phyloP scores from a whole-genome alignment of 2,329 filamentous ascomycete genomes.

The Aspergillus niger region DNA sequence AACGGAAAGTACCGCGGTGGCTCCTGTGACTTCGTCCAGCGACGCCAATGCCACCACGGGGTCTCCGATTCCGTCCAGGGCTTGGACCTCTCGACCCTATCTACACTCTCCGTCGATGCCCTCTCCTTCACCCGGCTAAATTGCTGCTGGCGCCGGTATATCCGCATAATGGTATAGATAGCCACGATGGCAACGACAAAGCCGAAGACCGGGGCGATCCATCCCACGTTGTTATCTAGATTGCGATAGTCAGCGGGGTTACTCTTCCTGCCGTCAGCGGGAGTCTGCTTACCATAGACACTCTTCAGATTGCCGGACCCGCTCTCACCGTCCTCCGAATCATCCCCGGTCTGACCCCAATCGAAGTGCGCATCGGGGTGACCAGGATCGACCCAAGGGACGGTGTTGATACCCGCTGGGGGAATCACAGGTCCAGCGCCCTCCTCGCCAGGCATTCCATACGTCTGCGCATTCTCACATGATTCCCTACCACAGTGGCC shows the following conservation, averaged over 20 bases:
- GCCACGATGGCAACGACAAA: slow-evolving; percentile 13
- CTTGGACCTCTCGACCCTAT: slow-evolving; percentile 24
- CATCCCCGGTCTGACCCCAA: slow-evolving; percentile 15
- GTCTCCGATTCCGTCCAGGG: slow-evolving; percentile 9
- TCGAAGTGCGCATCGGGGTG: slow-evolving; percentile 25
- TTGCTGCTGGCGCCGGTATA: slow-evolving; percentile 15
- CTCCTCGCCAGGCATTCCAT: slow-evolving; percentile 33
- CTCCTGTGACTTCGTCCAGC: slow-evolving; percentile 26
- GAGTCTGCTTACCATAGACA: slow-evolving; percentile 15
- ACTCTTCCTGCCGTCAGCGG: background rate
- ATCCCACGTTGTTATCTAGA: slow-evolving; percentile 11
- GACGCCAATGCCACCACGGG: slow-evolving; percentile 37
- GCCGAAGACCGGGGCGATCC: slow-evolving; percentile 17
- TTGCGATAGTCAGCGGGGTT: background rate
- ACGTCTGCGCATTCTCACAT: slow-evolving; percentile 33
- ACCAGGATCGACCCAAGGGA: slow-evolving; percentile 36
- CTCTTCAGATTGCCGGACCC: slow-evolving; percentile 3
- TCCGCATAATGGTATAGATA: slow-evolving; percentile 13
- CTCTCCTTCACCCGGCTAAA: slow-evolving; percentile 5
- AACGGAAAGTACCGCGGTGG: slow-evolving; percentile 30
- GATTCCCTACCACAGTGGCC: slow-evolving; percentile 32
- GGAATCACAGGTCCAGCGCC: slow-evolving; percentile 31
- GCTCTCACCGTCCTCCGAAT: background rate
- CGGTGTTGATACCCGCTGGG: slow-evolving; percentile 33
- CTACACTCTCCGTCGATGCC: slow-evolving; percentile 20